Conservation (phyloP, 768 basidiomycete genomes). For the Boletellus ananas region DNA sequence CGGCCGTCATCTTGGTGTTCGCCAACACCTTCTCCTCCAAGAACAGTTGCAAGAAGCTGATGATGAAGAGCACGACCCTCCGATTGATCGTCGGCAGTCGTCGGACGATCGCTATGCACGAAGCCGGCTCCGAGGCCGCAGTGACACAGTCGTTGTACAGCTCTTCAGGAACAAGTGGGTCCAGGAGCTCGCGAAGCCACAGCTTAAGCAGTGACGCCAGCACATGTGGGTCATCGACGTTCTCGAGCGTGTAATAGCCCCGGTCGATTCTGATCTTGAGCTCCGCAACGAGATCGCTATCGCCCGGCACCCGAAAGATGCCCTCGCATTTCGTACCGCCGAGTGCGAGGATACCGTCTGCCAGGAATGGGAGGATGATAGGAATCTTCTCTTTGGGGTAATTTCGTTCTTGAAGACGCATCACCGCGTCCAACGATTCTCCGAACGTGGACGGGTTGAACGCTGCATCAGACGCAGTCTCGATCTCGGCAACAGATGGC, state of each 20-base stretch:
- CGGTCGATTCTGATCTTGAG: slow-evolving; percentile 87
- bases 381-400: slow-evolving; percentile 85
- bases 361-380: slow-evolving; percentile 90
- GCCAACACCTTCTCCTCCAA: slow-evolving; percentile 69
- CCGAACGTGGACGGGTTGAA: slow-evolving; percentile 95
- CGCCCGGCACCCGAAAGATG: slow-evolving; percentile 91
- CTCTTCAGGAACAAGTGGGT: slow-evolving; percentile 88
- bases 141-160: slow-evolving; percentile 89
- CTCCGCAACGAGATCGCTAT: slow-evolving; percentile 82
- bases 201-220: slow-evolving; percentile 88
- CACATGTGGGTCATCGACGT: slow-evolving; percentile 87
- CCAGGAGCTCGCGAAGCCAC: slow-evolving; percentile 88
- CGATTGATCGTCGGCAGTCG: slow-evolving; percentile 83
- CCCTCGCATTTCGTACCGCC: slow-evolving; percentile 85
- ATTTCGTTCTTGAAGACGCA: slow-evolving; percentile 78
- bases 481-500: slow-evolving; percentile 80
- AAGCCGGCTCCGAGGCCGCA: slow-evolving; percentile 58
- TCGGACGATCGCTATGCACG: slow-evolving; percentile 70
- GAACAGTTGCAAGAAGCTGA: slow-evolving; percentile 91
- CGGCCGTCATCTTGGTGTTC: slow-evolving; percentile 85
- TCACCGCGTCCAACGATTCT: slow-evolving; percentile 81
- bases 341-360: slow-evolving; percentile 85
- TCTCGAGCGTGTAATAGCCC: slow-evolving; percentile 87
- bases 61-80: slow-evolving; percentile 79
- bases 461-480: slow-evolving; percentile 91